These are phyloP conservation scores for Linnemannia hyalina DNA, from an alignment of 192 early-diverging fungal species.

Conservation along the genomic window DNA sequence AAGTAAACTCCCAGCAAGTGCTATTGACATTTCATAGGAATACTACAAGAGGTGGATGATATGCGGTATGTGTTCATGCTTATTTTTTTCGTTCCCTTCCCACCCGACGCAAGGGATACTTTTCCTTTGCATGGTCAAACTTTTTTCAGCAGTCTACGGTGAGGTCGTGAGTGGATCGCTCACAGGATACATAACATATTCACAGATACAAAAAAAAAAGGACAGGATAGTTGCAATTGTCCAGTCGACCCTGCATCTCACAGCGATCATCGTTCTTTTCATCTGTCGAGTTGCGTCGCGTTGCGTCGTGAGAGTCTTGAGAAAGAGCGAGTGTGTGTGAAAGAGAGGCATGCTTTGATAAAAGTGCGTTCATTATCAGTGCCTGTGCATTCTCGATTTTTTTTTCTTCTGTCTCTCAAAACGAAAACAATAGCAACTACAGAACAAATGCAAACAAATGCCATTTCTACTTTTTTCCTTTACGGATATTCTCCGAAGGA, in stretches of 20 bases:
- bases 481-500: no score
- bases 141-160: background rate
- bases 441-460: no score
- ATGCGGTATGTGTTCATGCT: background rate
- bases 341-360: background rate
- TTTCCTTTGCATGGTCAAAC: background rate
- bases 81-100: background rate
- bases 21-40: background rate
- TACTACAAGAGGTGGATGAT: background rate
- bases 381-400: background rate
- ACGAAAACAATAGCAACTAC: no score
- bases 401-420: background rate
- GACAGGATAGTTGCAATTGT: conserved; percentile 1
- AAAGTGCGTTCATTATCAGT: background rate
- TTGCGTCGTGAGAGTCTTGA: background rate
- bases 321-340: background rate
- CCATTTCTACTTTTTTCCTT: no score
- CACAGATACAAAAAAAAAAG: background rate
- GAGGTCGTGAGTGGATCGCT: background rate
- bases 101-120: no score
- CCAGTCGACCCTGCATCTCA: background rate
- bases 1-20: background rate
- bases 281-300: conserved; percentile 1
- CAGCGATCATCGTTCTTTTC: background rate
- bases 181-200: background rate